Evolutionary conservation across 1,284 basidiomycete species (phyloP), one percentile per base, ranked within the genome.

Genomic region (Malassezia cuniculi): DNA sequence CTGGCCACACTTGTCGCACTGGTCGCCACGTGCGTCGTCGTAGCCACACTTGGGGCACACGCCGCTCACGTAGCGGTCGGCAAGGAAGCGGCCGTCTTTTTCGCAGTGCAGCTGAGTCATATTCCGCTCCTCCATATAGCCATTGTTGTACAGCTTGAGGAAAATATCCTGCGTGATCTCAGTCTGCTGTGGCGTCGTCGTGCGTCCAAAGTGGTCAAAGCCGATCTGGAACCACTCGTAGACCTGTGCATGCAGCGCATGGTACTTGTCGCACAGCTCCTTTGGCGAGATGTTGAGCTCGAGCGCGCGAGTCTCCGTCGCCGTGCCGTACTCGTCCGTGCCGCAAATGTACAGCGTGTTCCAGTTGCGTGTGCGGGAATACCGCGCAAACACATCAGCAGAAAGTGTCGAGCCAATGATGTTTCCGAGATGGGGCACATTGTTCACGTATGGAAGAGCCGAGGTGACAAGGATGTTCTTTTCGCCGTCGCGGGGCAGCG

Each of bases 271-370:
- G 68, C 86, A 93, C 3, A 97, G 75, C 61, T 82, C 78, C 54
- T 76, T 74, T 0, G 93, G 86, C 6, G 83, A 79, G 18, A 95
- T 72, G 1, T 81, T 80, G 68, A 97, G 93, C 68, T 95, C 93
- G 44, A 94, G 69, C 3, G 90, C 93, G 70, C 93, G 83, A 2
- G 89, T 95, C 74, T 97, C 90, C 1, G 93, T 94, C 0, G 90
- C 90, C 2, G 90, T 99, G 22, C 90, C 90, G 60, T 99, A 99
- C 70, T 99, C 90, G 67, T 99, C 90, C 5, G 93, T 97, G 31
- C 93, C 93, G 68, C 93, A 99, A 50, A 97, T 77, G 69, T 89
- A 85, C 52, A 71, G 63, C 12, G 71, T 70, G 28, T 71, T 71
- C 33, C 71, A 57, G 57, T 75, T 75, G 35, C 70, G 56, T 10